A percentile compares a stretch with the other conserved stretches of the same genome.
These are phyloP conservation scores for Penicillium cataractarum DNA, from an alignment of 495 filamentous ascomycete species.

Conservation along the genomic window DNA sequence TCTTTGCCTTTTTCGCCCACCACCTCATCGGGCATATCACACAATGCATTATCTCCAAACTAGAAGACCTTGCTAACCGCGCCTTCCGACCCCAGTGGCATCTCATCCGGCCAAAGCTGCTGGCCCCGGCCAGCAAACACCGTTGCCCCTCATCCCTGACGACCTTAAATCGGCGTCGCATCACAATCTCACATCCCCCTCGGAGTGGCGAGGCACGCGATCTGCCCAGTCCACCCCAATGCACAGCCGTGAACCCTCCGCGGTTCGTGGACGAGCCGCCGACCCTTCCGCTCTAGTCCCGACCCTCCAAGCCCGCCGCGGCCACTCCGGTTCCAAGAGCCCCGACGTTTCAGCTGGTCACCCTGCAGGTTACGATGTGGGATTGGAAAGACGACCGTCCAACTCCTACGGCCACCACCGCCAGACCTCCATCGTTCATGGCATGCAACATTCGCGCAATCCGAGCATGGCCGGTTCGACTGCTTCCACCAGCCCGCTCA, in stretches of 20 bases:
- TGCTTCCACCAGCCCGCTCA: constrained; percentile 75
- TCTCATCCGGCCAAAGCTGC: constrained; percentile 45
- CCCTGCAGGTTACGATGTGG: constrained; percentile 52
- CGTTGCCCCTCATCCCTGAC: constrained; percentile 51
- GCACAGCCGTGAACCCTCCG: constrained; percentile 51
- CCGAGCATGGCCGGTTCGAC: constrained; percentile 67
- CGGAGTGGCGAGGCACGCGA: constrained; percentile 45
- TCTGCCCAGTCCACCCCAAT: constrained; percentile 56
- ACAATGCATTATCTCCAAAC: neutral
- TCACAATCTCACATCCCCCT: constrained; percentile 44
- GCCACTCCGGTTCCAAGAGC: constrained; percentile 59
- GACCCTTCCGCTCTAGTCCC: constrained; percentile 44
- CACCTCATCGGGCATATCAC: constrained; percentile 6
- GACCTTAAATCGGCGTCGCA: constrained; percentile 46
- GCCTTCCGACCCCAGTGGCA: constrained; percentile 33
- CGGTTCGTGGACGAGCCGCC: constrained; percentile 47
- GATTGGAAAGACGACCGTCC: constrained; percentile 71
- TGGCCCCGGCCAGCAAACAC: constrained; percentile 46
- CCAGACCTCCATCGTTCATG: constrained; percentile 93
- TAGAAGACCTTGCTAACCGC: neutral
- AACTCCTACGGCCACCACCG: constrained; percentile 85
- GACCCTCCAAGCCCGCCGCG: constrained; percentile 51
- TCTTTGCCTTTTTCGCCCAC: constrained; percentile 7
- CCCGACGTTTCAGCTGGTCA: constrained; percentile 48
- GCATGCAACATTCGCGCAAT: constrained; percentile 90